phyloP scores from a whole-genome alignment of 805 yeast genomes.

The Candida arabinofermentans region DNA sequence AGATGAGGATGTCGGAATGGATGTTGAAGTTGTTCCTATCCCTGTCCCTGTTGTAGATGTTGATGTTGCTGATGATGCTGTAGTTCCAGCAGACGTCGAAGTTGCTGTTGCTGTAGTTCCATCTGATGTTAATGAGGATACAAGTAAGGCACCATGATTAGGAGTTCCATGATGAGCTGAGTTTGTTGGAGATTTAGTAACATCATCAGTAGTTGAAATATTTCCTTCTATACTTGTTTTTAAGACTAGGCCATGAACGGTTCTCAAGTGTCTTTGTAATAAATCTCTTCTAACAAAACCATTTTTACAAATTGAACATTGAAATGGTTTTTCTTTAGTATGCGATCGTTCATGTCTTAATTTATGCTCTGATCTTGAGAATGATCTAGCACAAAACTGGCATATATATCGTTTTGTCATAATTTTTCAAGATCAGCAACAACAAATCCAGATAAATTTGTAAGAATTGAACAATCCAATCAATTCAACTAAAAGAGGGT shows the following conservation, averaged over 20 bases:
- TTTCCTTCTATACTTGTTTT: conserved; percentile 26
- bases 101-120: not conserved
- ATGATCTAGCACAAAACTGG: conserved; percentile 74
- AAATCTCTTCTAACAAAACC: conserved; percentile 77
- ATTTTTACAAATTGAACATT: conserved; percentile 64
- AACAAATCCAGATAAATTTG: too few species aligned
- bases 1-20: not conserved
- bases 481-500: too few species aligned
- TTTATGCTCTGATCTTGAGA: conserved; percentile 75
- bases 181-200: conserved; percentile 12
- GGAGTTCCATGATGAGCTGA: not conserved
- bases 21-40: not conserved
- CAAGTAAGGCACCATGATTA: not conserved
- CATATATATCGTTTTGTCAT: conserved; percentile 68
- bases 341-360: conserved; percentile 77
- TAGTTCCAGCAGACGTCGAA: not conserved
- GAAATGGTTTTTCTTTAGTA: conserved; percentile 76
- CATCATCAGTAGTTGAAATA: conserved; percentile 20
- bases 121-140: not conserved
- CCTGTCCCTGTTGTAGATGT: conserved; percentile 1
- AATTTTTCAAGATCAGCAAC: too few species aligned
- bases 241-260: conserved; percentile 54
- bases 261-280: conserved; percentile 70
- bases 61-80: not conserved
- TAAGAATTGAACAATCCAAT: too few species aligned